These are phyloP conservation scores for Phoma sp. DNA, from an alignment of 2,329 filamentous ascomycete species.

Conservation along the genomic window DNA sequence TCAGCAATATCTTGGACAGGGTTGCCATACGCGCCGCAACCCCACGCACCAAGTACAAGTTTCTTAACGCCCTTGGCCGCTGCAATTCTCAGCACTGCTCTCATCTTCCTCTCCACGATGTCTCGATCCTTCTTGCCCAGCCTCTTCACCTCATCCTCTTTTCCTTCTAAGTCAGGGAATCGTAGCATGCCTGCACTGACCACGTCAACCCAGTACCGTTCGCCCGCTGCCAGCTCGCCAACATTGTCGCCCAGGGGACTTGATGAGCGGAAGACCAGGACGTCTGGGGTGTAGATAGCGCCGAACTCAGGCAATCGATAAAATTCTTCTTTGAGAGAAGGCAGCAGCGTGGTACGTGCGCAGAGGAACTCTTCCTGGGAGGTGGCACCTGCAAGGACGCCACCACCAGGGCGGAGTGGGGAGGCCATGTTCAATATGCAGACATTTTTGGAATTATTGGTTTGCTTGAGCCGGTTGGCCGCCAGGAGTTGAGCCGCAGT, in stretches of 20 bases:
- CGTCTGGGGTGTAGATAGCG: slow-evolving; percentile 63
- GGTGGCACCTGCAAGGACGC: slow-evolving; percentile 64
- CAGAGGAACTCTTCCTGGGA: slow-evolving; percentile 69
- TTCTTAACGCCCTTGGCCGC: slow-evolving; percentile 53
- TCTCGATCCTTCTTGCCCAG: slow-evolving; percentile 57
- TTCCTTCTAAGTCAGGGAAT: slow-evolving; percentile 58
- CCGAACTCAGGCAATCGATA: slow-evolving; percentile 66
- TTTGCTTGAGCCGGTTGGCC: slow-evolving; percentile 13
- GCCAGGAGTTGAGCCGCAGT: slow-evolving; percentile 55
- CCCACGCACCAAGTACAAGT: slow-evolving; percentile 68
- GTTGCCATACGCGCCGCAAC: slow-evolving; percentile 69
- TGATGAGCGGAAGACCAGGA: slow-evolving; percentile 62
- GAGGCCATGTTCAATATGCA: slow-evolving; percentile 70
- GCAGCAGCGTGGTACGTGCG: slow-evolving; percentile 64
- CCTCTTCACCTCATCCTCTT: slow-evolving; percentile 48
- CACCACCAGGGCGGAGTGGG: slow-evolving; percentile 65
- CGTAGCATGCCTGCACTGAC: slow-evolving; percentile 65
- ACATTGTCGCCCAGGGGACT: slow-evolving; percentile 37
- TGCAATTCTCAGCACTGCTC: slow-evolving; percentile 60
- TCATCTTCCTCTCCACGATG: slow-evolving; percentile 62
- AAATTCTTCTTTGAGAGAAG: slow-evolving; percentile 63
- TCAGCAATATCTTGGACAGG: slow-evolving; percentile 64
- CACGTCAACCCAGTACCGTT: slow-evolving; percentile 65
- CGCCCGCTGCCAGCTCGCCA: slow-evolving; percentile 51
- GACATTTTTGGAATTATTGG: slow-evolving; percentile 48